These are phyloP conservation scores for Herpotrichia juniperi DNA, from an alignment of 2,329 filamentous ascomycete genomes.

Conservation along the genomic window DNA sequence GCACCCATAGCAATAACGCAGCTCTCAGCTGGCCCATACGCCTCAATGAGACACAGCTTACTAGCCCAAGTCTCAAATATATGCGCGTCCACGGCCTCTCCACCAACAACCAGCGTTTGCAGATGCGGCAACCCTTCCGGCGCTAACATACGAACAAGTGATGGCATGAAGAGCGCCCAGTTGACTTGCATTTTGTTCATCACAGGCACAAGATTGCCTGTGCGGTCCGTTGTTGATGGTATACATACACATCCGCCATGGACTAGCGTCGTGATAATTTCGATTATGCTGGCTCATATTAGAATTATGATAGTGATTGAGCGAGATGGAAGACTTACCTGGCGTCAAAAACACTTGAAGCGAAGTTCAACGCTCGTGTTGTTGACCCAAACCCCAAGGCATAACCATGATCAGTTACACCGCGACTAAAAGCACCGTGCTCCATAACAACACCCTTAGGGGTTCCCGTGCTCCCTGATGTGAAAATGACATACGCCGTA, in stretches of 20 bases:
- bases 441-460: constrained; percentile 28
- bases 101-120: constrained; percentile 44
- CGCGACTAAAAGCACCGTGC: constrained; percentile 25
- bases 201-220: constrained; percentile 45
- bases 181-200: constrained; percentile 27
- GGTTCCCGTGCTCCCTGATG: constrained; percentile 27
- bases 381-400: constrained; percentile 10
- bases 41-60: constrained; percentile 27
- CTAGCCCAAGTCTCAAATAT: constrained; percentile 28
- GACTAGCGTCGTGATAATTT: constrained; percentile 23
- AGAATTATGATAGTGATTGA: no score
- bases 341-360: constrained; percentile 31
- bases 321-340: no score
- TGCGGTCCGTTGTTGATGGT: constrained; percentile 48
- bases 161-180: constrained; percentile 23
- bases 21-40: constrained; percentile 12
- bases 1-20: constrained; percentile 26
- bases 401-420: constrained; percentile 20
- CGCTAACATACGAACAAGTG: constrained; percentile 34
- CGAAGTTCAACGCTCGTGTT: constrained; percentile 25
- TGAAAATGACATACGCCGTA: constrained; percentile 32
- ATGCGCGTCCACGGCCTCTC: constrained; percentile 30
- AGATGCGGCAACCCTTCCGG: constrained; percentile 44
- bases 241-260: constrained; percentile 30
- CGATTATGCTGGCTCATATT: no score